Base-by-base conservation (phyloP, 2,329 filamentous ascomycete genomes). In the Biscogniauxia sp. region DNA sequence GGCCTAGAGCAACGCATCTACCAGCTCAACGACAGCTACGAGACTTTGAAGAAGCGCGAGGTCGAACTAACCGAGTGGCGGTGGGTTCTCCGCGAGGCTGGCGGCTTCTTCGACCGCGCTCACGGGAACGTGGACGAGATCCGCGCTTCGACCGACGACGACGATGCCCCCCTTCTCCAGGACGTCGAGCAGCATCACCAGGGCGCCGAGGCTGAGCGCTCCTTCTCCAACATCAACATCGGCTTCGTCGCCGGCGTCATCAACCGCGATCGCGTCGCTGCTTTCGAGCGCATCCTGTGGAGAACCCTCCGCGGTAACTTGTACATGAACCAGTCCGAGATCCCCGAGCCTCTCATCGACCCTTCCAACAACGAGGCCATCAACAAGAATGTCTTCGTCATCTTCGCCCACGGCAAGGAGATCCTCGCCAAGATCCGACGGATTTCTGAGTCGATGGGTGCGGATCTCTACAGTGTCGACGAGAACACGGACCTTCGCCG, bases 301-400 rank as follows among this genome's bases (percentile, higher is more conserved):
- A 88, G 95, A 72, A 97, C 96, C 0, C 86, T 99, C 51, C 92
- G 95, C 76, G 95, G 95, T 71, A 99, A 99, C 77, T 81, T 99
- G 65, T 99, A 98, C 84, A 99, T 99, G 95, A 99, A 99, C 79
- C 96, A 99, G 81, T 94, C 94, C 50, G 95, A 99, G 82, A 99
- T 99, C 64, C 89, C 93, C 7, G 94, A 99, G 75, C 88, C 92
- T 45, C 89, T 99, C 69, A 84, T 97, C 74, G 92, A 99, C 76
- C 94, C 95, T 17, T 85, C 90, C 73, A 97, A 87, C 79, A 97
- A 98, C 75, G 94, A 98, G 78, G 84, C 91, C 66, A 84, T 96
- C 69, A 88, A 90, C 81, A 99, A 99, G 87, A 99, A 97, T 70
- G 95, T 99, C 59, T 99, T 99, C 73, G 94, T 99, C 73, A 99